Base-by-base conservation (phyloP, 140 eudicot species). In the Cichorium intybus region DNA sequence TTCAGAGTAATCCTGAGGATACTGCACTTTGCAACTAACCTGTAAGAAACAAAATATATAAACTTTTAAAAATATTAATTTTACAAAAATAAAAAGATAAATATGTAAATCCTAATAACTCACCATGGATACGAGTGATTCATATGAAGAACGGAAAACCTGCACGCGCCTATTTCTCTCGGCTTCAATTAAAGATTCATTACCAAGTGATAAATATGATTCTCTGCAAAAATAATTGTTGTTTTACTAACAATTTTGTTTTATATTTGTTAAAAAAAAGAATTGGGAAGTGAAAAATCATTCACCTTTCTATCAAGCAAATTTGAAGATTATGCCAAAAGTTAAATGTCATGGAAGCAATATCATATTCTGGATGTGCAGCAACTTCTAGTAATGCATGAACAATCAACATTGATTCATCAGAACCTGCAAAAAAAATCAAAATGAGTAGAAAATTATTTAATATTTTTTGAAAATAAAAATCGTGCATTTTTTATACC, bases 301-400 rank as follows among this genome's bases (percentile, higher is more conserved):
- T 67, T 52, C 68, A 94, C 99, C 90, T 82, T 68, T 89, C 97
- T 60, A 77, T 78, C 78, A 94, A 80, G 61, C 79, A 71, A 56
- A 94, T 70, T 70, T 94, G 97, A 77, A 94, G 99, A 84, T 77
- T 84, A 79, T 94, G 99, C 99, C 99, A 94, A 76, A 94, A 94
- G 60, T 89, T 94, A 67, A 94, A 94, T 66, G 99, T 94, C 99
- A 94, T 94, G 55, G 97, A 89, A 79, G 97, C 97, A 75, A 94
- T 94, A 78, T 94, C 99, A 68, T 81, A 89, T 76, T 94, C 99
- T 27, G 95, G 95, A 84, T 94, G 97, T 49, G 99, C 87, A 80
- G 97, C 82, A 80, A 89, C 99, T 78, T 94, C 99, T 21, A 94
- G 82, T 58, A 94, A 64, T 1, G 97, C 95, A 63, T 89, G 95